Percentiles rank a stretch among this genome's conserved stretches.
phyloP scores from a whole-genome alignment of 345 rosid genomes.

The Arabis alpina region DNA sequence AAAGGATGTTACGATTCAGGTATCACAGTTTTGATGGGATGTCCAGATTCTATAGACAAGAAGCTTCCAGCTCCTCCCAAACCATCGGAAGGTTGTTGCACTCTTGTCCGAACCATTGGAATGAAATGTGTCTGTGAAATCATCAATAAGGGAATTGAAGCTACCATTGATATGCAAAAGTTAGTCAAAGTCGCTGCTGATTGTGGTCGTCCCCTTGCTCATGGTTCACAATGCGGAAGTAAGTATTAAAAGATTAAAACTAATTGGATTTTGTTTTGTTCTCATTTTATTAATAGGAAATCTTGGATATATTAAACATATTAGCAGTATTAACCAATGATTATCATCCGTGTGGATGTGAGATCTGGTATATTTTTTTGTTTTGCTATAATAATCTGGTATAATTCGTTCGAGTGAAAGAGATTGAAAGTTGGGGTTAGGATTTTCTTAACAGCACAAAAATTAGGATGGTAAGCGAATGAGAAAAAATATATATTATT shows the following conservation, averaged over 20 bases:
- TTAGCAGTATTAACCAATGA: too few relatives aligned
- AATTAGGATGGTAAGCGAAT: too few relatives aligned
- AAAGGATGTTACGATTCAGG: conserved; percentile 16
- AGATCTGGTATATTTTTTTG: too few relatives aligned
- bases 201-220: conserved; percentile 36
- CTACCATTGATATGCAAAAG: conserved; percentile 30
- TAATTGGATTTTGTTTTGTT: too few relatives aligned
- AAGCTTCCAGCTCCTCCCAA: conserved; percentile 16
- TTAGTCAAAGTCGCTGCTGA: conserved; percentile 29
- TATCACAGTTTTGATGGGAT: neutral
- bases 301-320: too few relatives aligned
- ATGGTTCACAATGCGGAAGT: conserved; percentile 35
- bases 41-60: conserved; percentile 21
- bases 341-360: too few relatives aligned
- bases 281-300: too few relatives aligned
- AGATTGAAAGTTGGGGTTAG: too few relatives aligned
- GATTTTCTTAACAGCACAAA: too few relatives aligned
- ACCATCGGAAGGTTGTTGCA: conserved; percentile 36
- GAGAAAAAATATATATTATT: too few relatives aligned
- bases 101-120: conserved; percentile 21
- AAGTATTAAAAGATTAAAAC: neutral
- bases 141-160: conserved; percentile 6
- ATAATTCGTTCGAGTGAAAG: too few relatives aligned
- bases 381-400: too few relatives aligned
- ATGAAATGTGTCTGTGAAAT: conserved; percentile 28